Percentiles rank a stretch among this genome's conserved stretches.
Conservation (phyloP, 305 asterid genomes). For the Fraxinus sp. region DNA sequence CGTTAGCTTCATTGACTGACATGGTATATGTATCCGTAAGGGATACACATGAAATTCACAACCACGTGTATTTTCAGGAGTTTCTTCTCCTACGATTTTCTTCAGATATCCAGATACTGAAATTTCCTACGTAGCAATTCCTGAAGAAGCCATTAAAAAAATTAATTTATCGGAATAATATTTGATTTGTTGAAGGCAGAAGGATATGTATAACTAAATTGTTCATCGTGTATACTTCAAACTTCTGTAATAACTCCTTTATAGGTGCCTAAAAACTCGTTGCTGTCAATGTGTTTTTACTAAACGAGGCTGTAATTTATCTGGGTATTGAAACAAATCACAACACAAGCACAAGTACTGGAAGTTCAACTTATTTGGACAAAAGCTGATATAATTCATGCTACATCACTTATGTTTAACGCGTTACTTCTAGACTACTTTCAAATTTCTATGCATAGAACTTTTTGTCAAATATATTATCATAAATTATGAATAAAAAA, state of each 20-base stretch:
- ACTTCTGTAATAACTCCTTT: neutral
- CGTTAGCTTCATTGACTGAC: conserved; percentile 52
- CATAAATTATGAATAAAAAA: neutral
- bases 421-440: neutral
- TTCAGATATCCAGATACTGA: conserved; percentile 31
- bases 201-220: neutral
- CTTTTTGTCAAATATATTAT: neutral
- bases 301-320: neutral
- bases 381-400: conserved; percentile 12
- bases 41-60: conserved; percentile 39
- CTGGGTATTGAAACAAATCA: neutral
- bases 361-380: neutral
- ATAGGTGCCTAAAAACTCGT: neutral
- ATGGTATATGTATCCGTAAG: conserved; percentile 32
- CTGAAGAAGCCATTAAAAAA: conserved; percentile 31
- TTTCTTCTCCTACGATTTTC: conserved; percentile 50
- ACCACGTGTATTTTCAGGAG: conserved; percentile 33
- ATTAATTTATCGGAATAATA: neutral
- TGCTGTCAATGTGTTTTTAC: neutral
- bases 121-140: conserved; percentile 54
- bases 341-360: neutral
- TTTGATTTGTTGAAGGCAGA: neutral
- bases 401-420: neutral
- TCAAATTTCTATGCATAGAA: neutral
- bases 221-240: neutral